Evolutionary conservation across 495 filamentous ascomycete species (phyloP).

Genomic region (Hyaloscypha hepaticicola): DNA sequence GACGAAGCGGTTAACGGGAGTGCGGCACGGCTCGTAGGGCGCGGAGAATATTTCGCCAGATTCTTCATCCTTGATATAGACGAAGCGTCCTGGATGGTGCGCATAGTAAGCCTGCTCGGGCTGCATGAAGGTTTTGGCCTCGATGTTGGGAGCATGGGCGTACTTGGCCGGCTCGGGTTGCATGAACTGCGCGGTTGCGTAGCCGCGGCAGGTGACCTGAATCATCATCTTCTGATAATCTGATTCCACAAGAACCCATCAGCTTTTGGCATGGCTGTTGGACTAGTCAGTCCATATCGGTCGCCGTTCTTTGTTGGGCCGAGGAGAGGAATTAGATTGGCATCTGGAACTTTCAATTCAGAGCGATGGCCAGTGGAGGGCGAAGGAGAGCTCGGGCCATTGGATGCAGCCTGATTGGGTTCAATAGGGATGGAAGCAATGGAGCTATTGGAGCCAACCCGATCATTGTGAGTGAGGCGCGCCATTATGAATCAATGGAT

Average conservation of each 20-base stretch:
- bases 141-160: conserved; percentile 53
- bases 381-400: neutral
- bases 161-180: conserved; percentile 59
- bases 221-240: conserved; percentile 62
- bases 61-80: conserved; percentile 59
- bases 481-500: neutral
- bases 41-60: conserved; percentile 52
- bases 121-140: conserved; percentile 60
- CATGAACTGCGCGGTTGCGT: conserved; percentile 58
- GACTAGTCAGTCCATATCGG: conserved; percentile 53
- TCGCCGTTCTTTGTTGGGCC: conserved; percentile 49
- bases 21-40: conserved; percentile 55
- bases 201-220: conserved; percentile 55
- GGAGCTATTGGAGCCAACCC: neutral
- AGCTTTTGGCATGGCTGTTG: conserved; percentile 56
- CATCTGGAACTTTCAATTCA: neutral
- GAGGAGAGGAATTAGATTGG: conserved; percentile 30
- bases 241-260: conserved; percentile 59
- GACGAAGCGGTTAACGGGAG: conserved; percentile 45
- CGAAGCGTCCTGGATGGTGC: conserved; percentile 57
- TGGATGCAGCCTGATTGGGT: neutral
- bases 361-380: neutral
- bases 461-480: neutral
- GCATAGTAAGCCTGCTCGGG: conserved; percentile 59
- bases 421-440: neutral